A percentile compares a stretch with the other conserved stretches of the same genome.
These are phyloP conservation scores for Tinospora cordifolia DNA, from an alignment of 164 flowering plant species.

Conservation along the genomic window DNA sequence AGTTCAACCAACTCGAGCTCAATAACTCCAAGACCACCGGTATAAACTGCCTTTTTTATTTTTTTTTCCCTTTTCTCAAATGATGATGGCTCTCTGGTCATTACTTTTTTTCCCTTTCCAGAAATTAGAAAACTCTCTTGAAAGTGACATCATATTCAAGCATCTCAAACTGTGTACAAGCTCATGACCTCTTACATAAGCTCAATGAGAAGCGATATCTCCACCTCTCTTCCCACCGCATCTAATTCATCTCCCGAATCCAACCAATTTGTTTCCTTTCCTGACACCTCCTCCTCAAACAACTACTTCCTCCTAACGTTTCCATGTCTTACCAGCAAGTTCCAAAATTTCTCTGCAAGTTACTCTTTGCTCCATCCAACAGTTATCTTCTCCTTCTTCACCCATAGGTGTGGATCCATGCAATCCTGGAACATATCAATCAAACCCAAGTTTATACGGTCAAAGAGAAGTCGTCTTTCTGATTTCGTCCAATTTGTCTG, in stretches of 20 bases:
- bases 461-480: constrained; percentile 68
- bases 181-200: constrained; percentile 38
- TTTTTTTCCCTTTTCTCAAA: background rate
- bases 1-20: too few relatives aligned
- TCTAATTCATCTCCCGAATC: constrained; percentile 39
- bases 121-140: background rate
- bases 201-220: constrained; percentile 46
- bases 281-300: constrained; percentile 22
- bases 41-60: too few relatives aligned
- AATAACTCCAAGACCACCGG: background rate
- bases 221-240: constrained; percentile 54
- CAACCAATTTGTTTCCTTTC: constrained; percentile 42
- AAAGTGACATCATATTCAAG: background rate
- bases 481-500: constrained; percentile 41
- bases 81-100: background rate
- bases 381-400: constrained; percentile 18
- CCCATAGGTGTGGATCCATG: constrained; percentile 53
- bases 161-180: constrained; percentile 2
- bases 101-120: background rate
- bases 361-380: constrained; percentile 20
- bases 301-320: constrained; percentile 15
- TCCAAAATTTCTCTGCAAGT: constrained; percentile 33
- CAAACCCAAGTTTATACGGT: constrained; percentile 50
- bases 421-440: constrained; percentile 32
- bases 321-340: constrained; percentile 28